phyloP scores from a whole-genome alignment of 495 filamentous ascomycete genomes.

The Haplographium delicatum region DNA sequence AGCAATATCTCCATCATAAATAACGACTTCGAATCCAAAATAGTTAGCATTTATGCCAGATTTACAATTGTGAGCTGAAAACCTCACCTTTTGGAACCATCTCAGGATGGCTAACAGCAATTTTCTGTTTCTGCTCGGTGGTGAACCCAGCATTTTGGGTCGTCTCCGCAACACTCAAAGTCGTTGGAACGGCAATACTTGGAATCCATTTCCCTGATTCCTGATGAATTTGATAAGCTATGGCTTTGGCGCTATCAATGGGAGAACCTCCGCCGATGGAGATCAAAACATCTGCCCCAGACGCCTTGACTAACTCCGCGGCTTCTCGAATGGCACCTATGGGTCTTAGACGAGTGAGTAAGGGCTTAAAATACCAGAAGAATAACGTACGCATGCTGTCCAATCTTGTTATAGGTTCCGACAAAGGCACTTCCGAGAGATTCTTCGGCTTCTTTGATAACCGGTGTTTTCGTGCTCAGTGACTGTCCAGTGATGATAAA shows the following conservation, averaged over 20 bases:
- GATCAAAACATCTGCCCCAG: slow-evolving; percentile 9
- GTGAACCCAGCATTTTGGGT: slow-evolving; percentile 17
- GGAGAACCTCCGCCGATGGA: slow-evolving; percentile 11
- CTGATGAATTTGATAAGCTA: slow-evolving; percentile 12
- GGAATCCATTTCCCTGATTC: slow-evolving; percentile 13
- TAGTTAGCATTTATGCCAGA: too few relatives aligned
- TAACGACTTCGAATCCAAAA: slow-evolving; percentile 6
- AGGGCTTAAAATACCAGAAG: too few relatives aligned
- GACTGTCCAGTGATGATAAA: slow-evolving; percentile 16
- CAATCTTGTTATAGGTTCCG: slow-evolving; percentile 9
- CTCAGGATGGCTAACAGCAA: slow-evolving; percentile 14
- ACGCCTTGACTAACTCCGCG: background rate
- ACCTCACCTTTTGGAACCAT: slow-evolving; percentile 8
- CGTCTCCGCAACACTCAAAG: slow-evolving; percentile 16
- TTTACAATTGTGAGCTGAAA: too few relatives aligned
- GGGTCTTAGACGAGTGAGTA: too few relatives aligned
- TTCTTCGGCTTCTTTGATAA: slow-evolving; percentile 10
- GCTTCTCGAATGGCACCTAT: slow-evolving; percentile 14
- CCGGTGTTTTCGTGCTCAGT: slow-evolving; percentile 13
- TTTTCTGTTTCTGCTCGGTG: slow-evolving; percentile 13
- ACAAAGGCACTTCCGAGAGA: slow-evolving; percentile 6
- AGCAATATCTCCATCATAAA: slow-evolving; percentile 18
- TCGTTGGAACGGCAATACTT: slow-evolving; percentile 13
- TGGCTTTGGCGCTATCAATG: slow-evolving; percentile 14
- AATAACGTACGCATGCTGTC: slow-evolving; percentile 14